Evolutionary conservation across 2,329 filamentous ascomycete species (phyloP).

Genomic region (Diaporthe batatas): DNA sequence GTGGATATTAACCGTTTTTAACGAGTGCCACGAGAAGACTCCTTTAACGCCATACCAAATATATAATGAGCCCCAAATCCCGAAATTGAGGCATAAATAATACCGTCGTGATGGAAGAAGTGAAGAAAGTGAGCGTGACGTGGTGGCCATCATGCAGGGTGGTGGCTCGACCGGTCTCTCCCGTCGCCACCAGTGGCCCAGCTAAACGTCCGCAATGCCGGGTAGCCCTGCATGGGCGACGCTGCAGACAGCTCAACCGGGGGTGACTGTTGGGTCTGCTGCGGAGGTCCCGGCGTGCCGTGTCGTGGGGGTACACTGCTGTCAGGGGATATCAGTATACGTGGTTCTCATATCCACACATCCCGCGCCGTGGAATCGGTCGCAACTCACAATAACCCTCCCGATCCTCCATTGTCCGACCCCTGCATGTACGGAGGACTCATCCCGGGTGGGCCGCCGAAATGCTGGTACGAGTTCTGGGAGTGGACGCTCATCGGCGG

Average conservation of each 20-base stretch:
- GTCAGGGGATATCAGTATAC: slow-evolving; percentile 38
- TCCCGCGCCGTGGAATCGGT: not conserved
- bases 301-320: slow-evolving; percentile 38
- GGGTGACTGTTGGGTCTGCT: slow-evolving; percentile 23
- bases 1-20: not conserved
- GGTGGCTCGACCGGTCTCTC: slow-evolving; percentile 36
- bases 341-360: not conserved
- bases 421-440: slow-evolving; percentile 27
- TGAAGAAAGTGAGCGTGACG: not conserved
- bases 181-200: slow-evolving; percentile 47
- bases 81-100: slow-evolving; percentile 1
- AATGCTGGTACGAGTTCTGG: slow-evolving; percentile 38
- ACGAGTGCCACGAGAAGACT: not conserved
- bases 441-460: slow-evolving; percentile 1
- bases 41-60: slow-evolving; percentile 19
- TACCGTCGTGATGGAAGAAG: not conserved
- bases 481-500: slow-evolving; percentile 44
- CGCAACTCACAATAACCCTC: not conserved
- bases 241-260: slow-evolving; percentile 54
- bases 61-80: not conserved
- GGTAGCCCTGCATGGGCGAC: slow-evolving; percentile 53
- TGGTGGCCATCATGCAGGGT: slow-evolving; percentile 31
- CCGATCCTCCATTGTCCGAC: slow-evolving; percentile 19
- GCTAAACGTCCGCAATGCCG: slow-evolving; percentile 48
- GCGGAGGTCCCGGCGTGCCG: slow-evolving; percentile 33